These are phyloP conservation scores for Mortierella sp. DNA, from an alignment of 371 early-diverging fungal genomes.

Conservation along the genomic window DNA sequence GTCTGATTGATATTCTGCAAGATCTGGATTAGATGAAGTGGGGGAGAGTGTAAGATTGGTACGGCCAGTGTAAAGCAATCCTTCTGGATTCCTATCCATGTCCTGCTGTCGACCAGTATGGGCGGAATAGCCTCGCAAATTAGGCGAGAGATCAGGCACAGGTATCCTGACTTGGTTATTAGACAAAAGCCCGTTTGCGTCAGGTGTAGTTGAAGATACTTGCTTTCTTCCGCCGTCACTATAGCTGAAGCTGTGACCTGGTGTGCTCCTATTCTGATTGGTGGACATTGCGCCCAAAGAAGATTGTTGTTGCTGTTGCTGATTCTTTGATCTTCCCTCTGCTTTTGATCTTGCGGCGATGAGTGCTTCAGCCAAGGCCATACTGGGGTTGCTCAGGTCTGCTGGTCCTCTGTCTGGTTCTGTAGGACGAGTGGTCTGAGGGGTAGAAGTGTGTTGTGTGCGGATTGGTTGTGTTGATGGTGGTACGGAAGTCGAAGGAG, in stretches of 20 bases:
- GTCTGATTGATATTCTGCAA: slow-evolving; percentile 50
- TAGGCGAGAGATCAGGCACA: slow-evolving; percentile 48
- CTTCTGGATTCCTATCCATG: slow-evolving; percentile 23
- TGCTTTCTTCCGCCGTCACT: slow-evolving; percentile 14
- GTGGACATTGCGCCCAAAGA: not conserved
- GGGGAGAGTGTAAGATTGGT: slow-evolving; percentile 53
- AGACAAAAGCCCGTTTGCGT: slow-evolving; percentile 8
- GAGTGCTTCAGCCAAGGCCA: slow-evolving; percentile 49
- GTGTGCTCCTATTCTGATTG: not conserved
- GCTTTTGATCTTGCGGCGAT: slow-evolving; percentile 48
- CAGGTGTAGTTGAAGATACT: not conserved
- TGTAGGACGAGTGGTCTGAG: slow-evolving; percentile 15
- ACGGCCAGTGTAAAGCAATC: slow-evolving; percentile 18
- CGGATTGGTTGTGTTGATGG: slow-evolving; percentile 13
- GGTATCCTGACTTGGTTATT: slow-evolving; percentile 36
- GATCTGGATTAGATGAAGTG: slow-evolving; percentile 54
- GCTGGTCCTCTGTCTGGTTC: slow-evolving; percentile 55
- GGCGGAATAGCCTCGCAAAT: slow-evolving; percentile 22
- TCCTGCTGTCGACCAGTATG: slow-evolving; percentile 17
- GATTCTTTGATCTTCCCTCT: slow-evolving; percentile 14
- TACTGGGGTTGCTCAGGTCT: slow-evolving; percentile 53
- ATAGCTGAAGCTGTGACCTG: slow-evolving; percentile 4
- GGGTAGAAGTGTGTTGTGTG: slow-evolving; percentile 8
- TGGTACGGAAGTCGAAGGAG: slow-evolving; percentile 9
- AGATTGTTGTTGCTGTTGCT: slow-evolving; percentile 19